phyloP scores from a whole-genome alignment of 2,329 filamentous ascomycete genomes.

The Parastagonospora avenae region DNA sequence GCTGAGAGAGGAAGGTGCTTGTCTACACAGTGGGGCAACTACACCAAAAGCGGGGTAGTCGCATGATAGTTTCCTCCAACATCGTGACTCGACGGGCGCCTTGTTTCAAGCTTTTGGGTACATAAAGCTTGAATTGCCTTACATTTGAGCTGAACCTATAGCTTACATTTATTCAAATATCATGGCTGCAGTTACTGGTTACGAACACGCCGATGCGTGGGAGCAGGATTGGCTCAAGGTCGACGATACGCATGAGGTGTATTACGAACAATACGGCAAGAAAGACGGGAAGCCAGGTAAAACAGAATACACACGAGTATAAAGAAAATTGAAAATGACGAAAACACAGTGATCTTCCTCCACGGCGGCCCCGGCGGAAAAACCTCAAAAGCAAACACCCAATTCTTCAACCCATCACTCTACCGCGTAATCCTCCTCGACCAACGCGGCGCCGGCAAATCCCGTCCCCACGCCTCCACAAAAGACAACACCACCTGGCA shows the following conservation, averaged over 20 bases:
- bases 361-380: conserved; percentile 53
- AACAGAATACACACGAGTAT: too few relatives aligned
- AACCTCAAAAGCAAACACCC: conserved; percentile 43
- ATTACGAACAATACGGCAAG: conserved; percentile 49
- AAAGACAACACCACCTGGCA: conserved; percentile 54
- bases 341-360: conserved; percentile 45
- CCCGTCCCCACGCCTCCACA: conserved; percentile 48
- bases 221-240: conserved; percentile 40
- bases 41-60: neutral
- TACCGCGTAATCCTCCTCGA: conserved; percentile 56
- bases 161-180: neutral
- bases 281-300: conserved; percentile 47
- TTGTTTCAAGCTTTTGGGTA: neutral
- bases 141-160: neutral
- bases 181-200: conserved; percentile 19
- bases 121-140: neutral
- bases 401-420: conserved; percentile 52
- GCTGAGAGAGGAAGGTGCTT: neutral
- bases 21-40: neutral
- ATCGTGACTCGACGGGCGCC: neutral
- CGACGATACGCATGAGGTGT: conserved; percentile 42
- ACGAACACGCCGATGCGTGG: conserved; percentile 43
- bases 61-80: neutral
- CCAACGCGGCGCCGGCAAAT: conserved; percentile 54
- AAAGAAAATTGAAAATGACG: neutral